Percentiles rank a stretch among this genome's conserved stretches.
Evolutionary conservation across 148 eudicot genomes (phyloP).

Genomic region (Spergularia bocconei): DNA sequence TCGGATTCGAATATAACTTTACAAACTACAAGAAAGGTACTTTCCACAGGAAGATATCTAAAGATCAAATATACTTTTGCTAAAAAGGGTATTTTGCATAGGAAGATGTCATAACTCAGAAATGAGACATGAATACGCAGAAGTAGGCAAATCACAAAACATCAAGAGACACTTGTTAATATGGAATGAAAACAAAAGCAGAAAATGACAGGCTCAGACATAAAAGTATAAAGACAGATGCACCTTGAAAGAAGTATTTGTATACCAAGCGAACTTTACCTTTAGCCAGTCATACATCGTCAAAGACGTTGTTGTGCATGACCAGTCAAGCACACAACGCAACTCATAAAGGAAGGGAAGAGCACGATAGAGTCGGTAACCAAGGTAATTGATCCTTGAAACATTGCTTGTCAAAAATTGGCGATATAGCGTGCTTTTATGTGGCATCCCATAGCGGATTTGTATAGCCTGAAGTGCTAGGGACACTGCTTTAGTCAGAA

Average conservation of each 20-base stretch:
- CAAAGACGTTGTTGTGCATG: slow-evolving; percentile 94
- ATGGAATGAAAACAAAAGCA: neutral
- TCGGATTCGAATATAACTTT: neutral
- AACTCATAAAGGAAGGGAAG: slow-evolving; percentile 94
- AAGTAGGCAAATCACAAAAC: neutral
- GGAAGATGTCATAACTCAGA: slow-evolving; percentile 2
- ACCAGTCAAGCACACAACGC: slow-evolving; percentile 99
- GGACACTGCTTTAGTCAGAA: slow-evolving; percentile 84
- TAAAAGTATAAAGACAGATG: neutral
- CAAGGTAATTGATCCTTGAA: slow-evolving; percentile 75
- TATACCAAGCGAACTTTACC: slow-evolving; percentile 43
- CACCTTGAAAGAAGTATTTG: neutral
- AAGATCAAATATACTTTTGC: neutral
- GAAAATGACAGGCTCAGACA: neutral
- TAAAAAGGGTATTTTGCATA: no score
- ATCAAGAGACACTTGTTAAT: neutral
- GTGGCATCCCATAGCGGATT: slow-evolving; percentile 93
- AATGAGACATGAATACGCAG: neutral
- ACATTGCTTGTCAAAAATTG: slow-evolving; percentile 90
- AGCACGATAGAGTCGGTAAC: slow-evolving; percentile 92
- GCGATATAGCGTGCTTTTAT: slow-evolving; percentile 92
- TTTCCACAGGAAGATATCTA: neutral
- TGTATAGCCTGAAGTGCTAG: slow-evolving; percentile 95
- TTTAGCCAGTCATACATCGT: slow-evolving; percentile 99
- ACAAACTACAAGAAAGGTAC: neutral